A percentile compares a stretch with the other conserved stretches of the same genome.
phyloP scores from a whole-genome alignment of 202 grass and related monocot species.

The Saccharum hybrid region DNA sequence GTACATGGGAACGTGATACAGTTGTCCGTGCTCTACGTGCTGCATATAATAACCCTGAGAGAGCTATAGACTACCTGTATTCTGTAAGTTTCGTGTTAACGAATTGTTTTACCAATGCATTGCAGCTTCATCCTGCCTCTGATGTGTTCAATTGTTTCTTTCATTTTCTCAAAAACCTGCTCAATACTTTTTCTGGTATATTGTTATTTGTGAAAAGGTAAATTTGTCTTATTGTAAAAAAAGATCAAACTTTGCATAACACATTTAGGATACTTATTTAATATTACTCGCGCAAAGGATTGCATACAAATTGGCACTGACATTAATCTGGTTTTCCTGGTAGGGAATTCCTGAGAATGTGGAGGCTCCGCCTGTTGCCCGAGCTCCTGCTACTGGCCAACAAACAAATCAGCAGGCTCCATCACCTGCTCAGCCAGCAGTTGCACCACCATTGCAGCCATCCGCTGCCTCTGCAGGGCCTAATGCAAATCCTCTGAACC shows the following conservation, averaged over 20 bases:
- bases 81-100: slow-evolving; percentile 67
- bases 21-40: slow-evolving; percentile 89
- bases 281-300: background rate
- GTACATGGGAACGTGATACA: slow-evolving; percentile 85
- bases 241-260: background rate
- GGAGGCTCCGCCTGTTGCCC: slow-evolving; percentile 66
- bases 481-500: slow-evolving; percentile 89
- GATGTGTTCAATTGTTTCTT: background rate
- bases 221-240: background rate
- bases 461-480: slow-evolving; percentile 63
- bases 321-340: slow-evolving; percentile 32
- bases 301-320: background rate
- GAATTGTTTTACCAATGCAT: slow-evolving; percentile 2
- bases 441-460: slow-evolving; percentile 54
- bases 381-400: slow-evolving; percentile 56
- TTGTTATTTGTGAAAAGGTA: background rate
- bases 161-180: background rate
- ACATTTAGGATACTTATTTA: background rate
- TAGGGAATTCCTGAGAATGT: slow-evolving; percentile 87
- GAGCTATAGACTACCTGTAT: slow-evolving; percentile 96
- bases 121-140: slow-evolving; percentile 7
- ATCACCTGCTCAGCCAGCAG: slow-evolving; percentile 47
- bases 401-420: slow-evolving; percentile 50
- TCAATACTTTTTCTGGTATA: slow-evolving; percentile 10
- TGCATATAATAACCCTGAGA: slow-evolving; percentile 97